Evolutionary conservation across 2,329 filamentous ascomycete species (phyloP).

Genomic region (Ophiostoma ulmi): DNA sequence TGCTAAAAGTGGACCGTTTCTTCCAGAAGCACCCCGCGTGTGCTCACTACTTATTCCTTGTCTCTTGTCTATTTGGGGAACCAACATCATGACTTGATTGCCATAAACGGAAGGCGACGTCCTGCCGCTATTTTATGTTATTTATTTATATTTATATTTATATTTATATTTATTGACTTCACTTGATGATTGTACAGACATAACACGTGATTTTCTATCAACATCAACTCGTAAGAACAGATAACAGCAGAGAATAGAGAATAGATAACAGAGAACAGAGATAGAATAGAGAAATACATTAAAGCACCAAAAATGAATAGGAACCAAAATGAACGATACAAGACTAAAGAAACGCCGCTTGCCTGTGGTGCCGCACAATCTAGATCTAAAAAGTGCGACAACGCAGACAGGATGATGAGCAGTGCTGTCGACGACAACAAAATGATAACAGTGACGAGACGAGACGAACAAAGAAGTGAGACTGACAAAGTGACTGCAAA

Average conservation of each 20-base stretch:
- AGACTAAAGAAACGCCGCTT: background rate
- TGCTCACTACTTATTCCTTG: no score
- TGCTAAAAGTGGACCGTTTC: background rate
- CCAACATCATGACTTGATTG: background rate
- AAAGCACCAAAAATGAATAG: constrained; percentile 3
- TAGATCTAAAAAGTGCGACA: background rate
- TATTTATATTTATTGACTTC: background rate
- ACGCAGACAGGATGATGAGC: background rate
- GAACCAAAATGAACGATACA: background rate
- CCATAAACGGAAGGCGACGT: background rate
- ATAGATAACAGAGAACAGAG: background rate
- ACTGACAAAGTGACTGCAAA: no score
- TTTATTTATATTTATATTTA: background rate
- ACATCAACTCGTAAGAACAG: background rate
- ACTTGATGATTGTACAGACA: background rate
- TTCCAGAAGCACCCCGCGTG: constrained; percentile 6
- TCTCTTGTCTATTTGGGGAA: background rate
- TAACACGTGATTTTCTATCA: background rate
- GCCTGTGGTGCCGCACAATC: background rate
- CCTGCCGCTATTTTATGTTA: background rate
- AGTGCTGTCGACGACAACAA: background rate
- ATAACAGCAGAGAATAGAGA: background rate
- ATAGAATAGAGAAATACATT: background rate
- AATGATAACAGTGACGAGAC: background rate
- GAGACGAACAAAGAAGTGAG: background rate